A percentile compares a stretch with the other conserved stretches of the same genome.
These are phyloP conservation scores for Rhizoclosmatium hyalinum DNA, from an alignment of 371 early-diverging fungal genomes.

Conservation along the genomic window DNA sequence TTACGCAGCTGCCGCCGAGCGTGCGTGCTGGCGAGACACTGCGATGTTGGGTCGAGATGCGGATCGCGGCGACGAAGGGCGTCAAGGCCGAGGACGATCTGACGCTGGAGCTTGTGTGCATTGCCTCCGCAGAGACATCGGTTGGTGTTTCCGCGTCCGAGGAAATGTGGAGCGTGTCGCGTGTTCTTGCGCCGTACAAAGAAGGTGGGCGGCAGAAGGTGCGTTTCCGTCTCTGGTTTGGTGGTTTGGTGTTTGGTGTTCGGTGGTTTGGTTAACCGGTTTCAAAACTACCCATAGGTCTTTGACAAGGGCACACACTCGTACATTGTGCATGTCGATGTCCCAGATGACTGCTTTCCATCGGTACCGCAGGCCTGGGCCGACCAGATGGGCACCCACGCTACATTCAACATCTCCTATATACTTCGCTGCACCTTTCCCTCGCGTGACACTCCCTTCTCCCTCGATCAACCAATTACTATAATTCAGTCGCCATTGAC, in stretches of 20 bases:
- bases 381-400: constrained; percentile 4
- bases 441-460: constrained; percentile 21
- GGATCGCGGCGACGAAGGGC: constrained; percentile 23
- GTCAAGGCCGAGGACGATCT: constrained; percentile 31
- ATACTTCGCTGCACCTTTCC: constrained; percentile 23
- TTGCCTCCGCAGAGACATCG: not conserved
- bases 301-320: constrained; percentile 31
- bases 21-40: constrained; percentile 13
- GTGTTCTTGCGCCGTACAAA: constrained; percentile 21
- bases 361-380: constrained; percentile 9
- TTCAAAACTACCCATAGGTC: not conserved
- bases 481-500: constrained; percentile 8
- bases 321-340: constrained; percentile 18
- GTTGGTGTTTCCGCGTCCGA: constrained; percentile 10
- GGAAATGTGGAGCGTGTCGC: constrained; percentile 13
- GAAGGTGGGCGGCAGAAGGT: constrained; percentile 14
- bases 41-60: constrained; percentile 25
- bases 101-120: constrained; percentile 22
- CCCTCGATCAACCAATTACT: constrained; percentile 17
- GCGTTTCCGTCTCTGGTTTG: not conserved
- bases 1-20: constrained; percentile 14
- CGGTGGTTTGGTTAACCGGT: not conserved
- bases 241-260: not conserved
- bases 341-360: constrained; percentile 27
- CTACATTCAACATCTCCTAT: constrained; percentile 18